Conservation (phyloP, 2,329 filamentous ascomycete genomes). For the Calonectria honghensis region DNA sequence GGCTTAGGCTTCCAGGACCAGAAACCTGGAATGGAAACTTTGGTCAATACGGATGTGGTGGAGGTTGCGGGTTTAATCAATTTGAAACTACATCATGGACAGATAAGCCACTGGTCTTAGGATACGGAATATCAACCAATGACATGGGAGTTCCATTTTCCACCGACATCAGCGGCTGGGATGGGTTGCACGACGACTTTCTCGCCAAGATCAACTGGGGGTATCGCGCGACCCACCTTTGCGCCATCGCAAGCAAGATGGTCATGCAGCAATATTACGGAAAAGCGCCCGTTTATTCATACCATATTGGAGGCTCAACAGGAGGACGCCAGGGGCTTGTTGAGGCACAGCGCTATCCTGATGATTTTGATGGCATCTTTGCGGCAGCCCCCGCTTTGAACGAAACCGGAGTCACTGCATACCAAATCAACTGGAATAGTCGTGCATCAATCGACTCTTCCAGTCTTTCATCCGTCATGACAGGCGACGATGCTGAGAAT, state of each 20-base stretch:
- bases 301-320: slow-evolving; percentile 9
- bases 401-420: slow-evolving; percentile 6
- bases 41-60: slow-evolving; percentile 7
- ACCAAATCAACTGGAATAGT: slow-evolving; percentile 16
- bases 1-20: neutral
- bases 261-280: slow-evolving; percentile 3
- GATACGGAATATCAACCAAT: slow-evolving; percentile 8
- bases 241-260: slow-evolving; percentile 14
- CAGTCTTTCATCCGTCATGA: neutral
- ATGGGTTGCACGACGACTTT: slow-evolving; percentile 14
- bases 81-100: slow-evolving; percentile 13
- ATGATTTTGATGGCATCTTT: slow-evolving; percentile 14
- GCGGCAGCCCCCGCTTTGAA: slow-evolving; percentile 7
- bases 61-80: slow-evolving; percentile 3
- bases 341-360: slow-evolving; percentile 6
- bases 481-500: neutral
- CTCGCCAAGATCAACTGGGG: slow-evolving; percentile 9
- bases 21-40: slow-evolving; percentile 3
- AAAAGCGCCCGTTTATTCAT: neutral
- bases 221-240: slow-evolving; percentile 7
- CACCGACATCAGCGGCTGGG: slow-evolving; percentile 1
- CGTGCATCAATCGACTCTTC: slow-evolving; percentile 9
- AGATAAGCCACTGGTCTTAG: neutral
- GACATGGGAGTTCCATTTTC: slow-evolving; percentile 8
- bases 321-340: slow-evolving; percentile 1